phyloP scores from a whole-genome alignment of 1,139 yeast genomes.

The Yamadazyma friedrichii region DNA sequence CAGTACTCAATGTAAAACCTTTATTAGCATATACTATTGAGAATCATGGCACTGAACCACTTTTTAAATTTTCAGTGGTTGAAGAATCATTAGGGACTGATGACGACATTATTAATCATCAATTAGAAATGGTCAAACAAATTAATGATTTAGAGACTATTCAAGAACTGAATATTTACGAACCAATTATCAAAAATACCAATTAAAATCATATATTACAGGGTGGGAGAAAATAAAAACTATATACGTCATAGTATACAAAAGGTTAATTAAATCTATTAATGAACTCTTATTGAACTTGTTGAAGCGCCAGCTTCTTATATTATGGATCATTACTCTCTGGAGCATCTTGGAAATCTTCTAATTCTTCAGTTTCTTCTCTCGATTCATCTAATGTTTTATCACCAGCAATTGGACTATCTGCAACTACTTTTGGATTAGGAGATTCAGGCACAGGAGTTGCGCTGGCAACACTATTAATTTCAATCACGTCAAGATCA shows the following conservation, averaged over 20 bases:
- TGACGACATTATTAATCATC: slow-evolving; percentile 6
- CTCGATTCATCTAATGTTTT: neutral
- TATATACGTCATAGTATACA: too few species aligned
- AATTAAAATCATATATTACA: neutral
- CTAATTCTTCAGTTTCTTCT: neutral
- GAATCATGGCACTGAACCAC: neutral
- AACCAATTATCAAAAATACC: neutral
- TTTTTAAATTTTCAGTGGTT: slow-evolving; percentile 4
- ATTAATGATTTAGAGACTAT: slow-evolving; percentile 6
- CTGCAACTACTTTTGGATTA: too few species aligned
- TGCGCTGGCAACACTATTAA: neutral
- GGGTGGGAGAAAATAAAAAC: neutral
- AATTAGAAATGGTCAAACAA: slow-evolving; percentile 6
- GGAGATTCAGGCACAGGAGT: neutral
- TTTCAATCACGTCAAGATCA: neutral
- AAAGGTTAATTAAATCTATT: neutral
- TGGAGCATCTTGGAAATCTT: slow-evolving; percentile 1
- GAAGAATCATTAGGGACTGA: slow-evolving; percentile 2
- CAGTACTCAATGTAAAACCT: slow-evolving; percentile 1
- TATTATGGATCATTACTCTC: neutral
- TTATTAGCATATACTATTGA: slow-evolving; percentile 6
- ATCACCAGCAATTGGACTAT: too few species aligned
- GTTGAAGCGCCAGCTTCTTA: too few species aligned
- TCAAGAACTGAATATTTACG: slow-evolving; percentile 3
- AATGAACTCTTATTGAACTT: too few species aligned